Evolutionary conservation across 257 asterid genomes (phyloP).

Genomic region (Solanum paucissectum): DNA sequence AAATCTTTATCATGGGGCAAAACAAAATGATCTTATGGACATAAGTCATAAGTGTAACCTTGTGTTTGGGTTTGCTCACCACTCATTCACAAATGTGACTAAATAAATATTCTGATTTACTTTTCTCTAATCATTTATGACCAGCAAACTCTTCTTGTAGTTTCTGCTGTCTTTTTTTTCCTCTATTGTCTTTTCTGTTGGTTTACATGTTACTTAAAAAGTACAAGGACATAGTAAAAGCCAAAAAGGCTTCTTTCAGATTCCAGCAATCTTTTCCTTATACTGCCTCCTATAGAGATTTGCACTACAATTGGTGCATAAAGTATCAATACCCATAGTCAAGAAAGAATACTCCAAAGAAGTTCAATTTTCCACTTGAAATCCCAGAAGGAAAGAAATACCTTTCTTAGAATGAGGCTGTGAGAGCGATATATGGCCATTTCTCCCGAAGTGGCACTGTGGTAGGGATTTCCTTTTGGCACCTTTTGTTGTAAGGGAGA

Average conservation of each 20-base stretch:
- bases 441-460: constrained; percentile 99
- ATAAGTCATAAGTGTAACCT: neutral
- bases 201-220: neutral
- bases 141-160: neutral
- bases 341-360: neutral
- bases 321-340: neutral
- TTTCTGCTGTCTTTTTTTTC: neutral
- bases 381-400: constrained; percentile 13
- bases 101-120: neutral
- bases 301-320: neutral
- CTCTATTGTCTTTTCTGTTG: neutral
- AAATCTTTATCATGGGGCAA: neutral
- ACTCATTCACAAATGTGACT: neutral
- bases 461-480: constrained; percentile 96
- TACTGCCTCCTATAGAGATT: neutral
- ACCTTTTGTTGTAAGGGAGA: constrained; percentile 37
- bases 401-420: constrained; percentile 85
- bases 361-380: constrained; percentile 2
- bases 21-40: neutral
- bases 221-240: neutral
- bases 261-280: neutral
- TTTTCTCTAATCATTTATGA: neutral
- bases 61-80: neutral
- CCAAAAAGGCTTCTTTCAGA: neutral
- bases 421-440: constrained; percentile 87